phyloP scores from a whole-genome alignment of 1,284 basidiomycete genomes.

The Cryptococcus wingfieldii region DNA sequence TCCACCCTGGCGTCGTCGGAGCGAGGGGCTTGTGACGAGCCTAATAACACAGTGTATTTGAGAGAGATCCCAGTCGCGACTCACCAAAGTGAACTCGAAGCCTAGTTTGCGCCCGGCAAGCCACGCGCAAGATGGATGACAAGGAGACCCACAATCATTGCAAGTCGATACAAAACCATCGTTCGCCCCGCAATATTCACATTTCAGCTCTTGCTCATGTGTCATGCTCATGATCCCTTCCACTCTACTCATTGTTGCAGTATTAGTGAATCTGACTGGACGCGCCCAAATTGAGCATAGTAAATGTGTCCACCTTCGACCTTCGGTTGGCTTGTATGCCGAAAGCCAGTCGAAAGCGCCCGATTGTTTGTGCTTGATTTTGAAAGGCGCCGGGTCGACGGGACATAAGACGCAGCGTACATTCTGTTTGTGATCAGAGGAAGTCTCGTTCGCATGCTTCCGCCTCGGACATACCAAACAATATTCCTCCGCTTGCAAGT shows the following conservation, averaged over 20 bases:
- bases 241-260: constrained; percentile 64
- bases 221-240: constrained; percentile 81
- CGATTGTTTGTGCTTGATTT: constrained; percentile 48
- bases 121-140: constrained; percentile 90
- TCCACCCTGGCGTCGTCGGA: no score
- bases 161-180: constrained; percentile 82
- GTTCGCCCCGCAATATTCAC: constrained; percentile 58
- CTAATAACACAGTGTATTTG: no score
- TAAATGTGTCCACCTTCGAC: constrained; percentile 86
- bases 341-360: constrained; percentile 67
- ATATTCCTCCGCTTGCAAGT: constrained; percentile 65
- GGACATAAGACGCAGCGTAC: constrained; percentile 50
- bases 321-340: constrained; percentile 88
- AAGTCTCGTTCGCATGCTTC: background rate
- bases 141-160: constrained; percentile 71
- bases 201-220: constrained; percentile 42
- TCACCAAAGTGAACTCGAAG: constrained; percentile 79
- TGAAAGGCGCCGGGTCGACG: constrained; percentile 17
- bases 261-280: constrained; percentile 75
- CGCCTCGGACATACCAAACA: background rate
- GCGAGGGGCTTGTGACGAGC: no score
- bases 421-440: constrained; percentile 21
- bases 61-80: constrained; percentile 35
- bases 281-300: constrained; percentile 83
- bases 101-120: constrained; percentile 73